Conservation (phyloP, 2,329 filamentous ascomycete genomes). For the Trichoderma sp. region DNA sequence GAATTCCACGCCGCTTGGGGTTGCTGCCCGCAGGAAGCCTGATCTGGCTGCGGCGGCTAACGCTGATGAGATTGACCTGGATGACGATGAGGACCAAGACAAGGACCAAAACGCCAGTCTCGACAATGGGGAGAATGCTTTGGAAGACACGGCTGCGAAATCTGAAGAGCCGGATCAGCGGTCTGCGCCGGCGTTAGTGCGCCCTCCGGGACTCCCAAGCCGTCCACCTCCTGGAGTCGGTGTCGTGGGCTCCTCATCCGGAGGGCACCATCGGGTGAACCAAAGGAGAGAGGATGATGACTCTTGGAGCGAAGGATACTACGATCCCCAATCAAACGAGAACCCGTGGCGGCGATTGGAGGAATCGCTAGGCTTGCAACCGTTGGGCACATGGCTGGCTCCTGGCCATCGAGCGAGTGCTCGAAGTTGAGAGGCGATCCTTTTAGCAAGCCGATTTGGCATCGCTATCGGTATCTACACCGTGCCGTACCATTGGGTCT, state of each 20-base stretch:
- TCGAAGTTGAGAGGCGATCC: not conserved
- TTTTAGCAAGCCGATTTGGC: not conserved
- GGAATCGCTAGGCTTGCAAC: slow-evolving; percentile 46
- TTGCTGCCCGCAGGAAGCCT: slow-evolving; percentile 22
- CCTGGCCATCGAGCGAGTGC: slow-evolving; percentile 20
- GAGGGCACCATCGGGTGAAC: slow-evolving; percentile 12
- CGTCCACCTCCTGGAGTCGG: slow-evolving; percentile 35
- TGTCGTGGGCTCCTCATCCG: slow-evolving; percentile 23
- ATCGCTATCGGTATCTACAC: too few species aligned
- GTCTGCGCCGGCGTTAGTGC: slow-evolving; percentile 37
- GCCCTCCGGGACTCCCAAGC: slow-evolving; percentile 40
- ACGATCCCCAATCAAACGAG: slow-evolving; percentile 67
- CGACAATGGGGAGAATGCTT: not conserved
- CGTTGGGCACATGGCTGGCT: slow-evolving; percentile 51
- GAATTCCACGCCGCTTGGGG: slow-evolving; percentile 44
- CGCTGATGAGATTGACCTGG: slow-evolving; percentile 51
- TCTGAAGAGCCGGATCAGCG: not conserved
- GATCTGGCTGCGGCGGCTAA: slow-evolving; percentile 38
- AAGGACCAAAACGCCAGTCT: slow-evolving; percentile 14
- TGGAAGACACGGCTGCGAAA: not conserved
- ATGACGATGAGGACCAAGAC: slow-evolving; percentile 36
- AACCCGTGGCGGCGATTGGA: slow-evolving; percentile 71
- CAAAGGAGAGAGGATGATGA: slow-evolving; percentile 15
- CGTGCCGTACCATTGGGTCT: too few species aligned
- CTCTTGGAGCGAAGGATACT: slow-evolving; percentile 67